Conservation (phyloP, 2,329 filamentous ascomycete species). For the Trematosphaeria pertusa region DNA sequence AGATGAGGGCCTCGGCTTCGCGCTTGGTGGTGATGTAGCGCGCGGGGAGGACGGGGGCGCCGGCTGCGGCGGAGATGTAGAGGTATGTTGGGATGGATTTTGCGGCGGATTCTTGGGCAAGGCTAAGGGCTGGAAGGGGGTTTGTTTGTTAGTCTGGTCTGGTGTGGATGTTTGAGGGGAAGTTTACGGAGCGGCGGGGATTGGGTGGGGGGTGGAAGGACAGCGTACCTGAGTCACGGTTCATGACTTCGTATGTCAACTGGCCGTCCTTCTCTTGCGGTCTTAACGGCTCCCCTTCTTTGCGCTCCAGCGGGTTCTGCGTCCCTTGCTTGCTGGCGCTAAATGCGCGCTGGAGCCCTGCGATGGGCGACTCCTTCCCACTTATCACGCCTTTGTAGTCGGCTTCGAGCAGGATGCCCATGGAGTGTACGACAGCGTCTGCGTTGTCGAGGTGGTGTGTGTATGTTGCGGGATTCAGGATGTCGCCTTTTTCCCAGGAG, state of each 20-base stretch:
- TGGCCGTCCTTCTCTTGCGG: slow-evolving; percentile 74
- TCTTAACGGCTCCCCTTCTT: slow-evolving; percentile 64
- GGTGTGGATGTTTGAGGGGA: too few relatives aligned
- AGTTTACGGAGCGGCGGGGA: too few relatives aligned
- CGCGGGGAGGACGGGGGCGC: slow-evolving; percentile 80
- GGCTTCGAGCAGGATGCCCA: slow-evolving; percentile 95
- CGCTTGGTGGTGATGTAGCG: slow-evolving; percentile 92
- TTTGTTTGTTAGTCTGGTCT: too few relatives aligned
- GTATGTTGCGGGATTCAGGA: slow-evolving; percentile 84
- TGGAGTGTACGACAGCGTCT: slow-evolving; percentile 88
- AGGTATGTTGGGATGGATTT: slow-evolving; percentile 74
- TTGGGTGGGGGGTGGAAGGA: too few relatives aligned
- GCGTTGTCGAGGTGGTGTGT: slow-evolving; percentile 75
- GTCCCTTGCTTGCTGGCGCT: slow-evolving; percentile 67
- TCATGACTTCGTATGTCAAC: slow-evolving; percentile 97
- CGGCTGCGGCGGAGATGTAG: slow-evolving; percentile 88
- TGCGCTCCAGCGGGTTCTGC: slow-evolving; percentile 72
- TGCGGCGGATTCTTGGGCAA: slow-evolving; percentile 76
- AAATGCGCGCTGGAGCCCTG: slow-evolving; percentile 81
- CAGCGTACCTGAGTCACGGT: too few relatives aligned
- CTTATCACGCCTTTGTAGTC: slow-evolving; percentile 95
- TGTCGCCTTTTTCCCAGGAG: slow-evolving; percentile 86
- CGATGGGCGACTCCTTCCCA: slow-evolving; percentile 81
- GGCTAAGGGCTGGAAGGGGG: slow-evolving; percentile 77
- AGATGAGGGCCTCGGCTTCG: slow-evolving; percentile 82